A percentile compares a stretch with the other conserved stretches of the same genome.
These are phyloP conservation scores for Sambucus nigra DNA, from an alignment of 129 eudicot genomes.

Conservation along the genomic window DNA sequence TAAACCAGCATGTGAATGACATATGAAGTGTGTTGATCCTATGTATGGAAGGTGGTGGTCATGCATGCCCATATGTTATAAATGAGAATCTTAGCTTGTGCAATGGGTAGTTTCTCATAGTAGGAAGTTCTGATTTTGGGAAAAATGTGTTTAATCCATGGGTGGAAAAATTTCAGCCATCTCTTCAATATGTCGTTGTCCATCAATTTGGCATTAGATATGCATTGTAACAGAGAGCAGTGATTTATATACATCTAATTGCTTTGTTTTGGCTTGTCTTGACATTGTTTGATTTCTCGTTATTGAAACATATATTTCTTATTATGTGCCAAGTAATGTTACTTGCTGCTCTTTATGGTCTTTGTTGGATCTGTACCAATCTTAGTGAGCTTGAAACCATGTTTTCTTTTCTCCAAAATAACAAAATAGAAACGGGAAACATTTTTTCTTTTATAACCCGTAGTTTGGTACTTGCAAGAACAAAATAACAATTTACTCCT, in stretches of 20 bases:
- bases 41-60: constrained; percentile 11
- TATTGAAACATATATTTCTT: neutral
- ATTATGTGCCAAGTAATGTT: too few relatives aligned
- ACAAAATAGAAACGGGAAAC: too few relatives aligned
- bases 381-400: too few relatives aligned
- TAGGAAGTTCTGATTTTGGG: constrained; percentile 24
- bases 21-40: constrained; percentile 7
- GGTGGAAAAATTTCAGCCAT: neutral
- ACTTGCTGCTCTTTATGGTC: too few relatives aligned
- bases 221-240: neutral
- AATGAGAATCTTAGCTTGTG: constrained; percentile 26
- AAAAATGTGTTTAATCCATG: constrained; percentile 6
- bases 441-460: too few relatives aligned
- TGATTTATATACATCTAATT: neutral
- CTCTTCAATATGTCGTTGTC: neutral
- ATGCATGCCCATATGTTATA: constrained; percentile 21
- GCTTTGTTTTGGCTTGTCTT: neutral
- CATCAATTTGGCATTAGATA: neutral
- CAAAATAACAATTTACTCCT: too few relatives aligned
- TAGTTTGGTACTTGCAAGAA: too few relatives aligned
- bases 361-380: too few relatives aligned
- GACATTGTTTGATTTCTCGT: neutral
- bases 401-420: too few relatives aligned
- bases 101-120: constrained; percentile 15
- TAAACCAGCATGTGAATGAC: constrained; percentile 93